Evolutionary conservation across 352 stramenopile species (phyloP).

Genomic region (Phytophthora melonis): DNA sequence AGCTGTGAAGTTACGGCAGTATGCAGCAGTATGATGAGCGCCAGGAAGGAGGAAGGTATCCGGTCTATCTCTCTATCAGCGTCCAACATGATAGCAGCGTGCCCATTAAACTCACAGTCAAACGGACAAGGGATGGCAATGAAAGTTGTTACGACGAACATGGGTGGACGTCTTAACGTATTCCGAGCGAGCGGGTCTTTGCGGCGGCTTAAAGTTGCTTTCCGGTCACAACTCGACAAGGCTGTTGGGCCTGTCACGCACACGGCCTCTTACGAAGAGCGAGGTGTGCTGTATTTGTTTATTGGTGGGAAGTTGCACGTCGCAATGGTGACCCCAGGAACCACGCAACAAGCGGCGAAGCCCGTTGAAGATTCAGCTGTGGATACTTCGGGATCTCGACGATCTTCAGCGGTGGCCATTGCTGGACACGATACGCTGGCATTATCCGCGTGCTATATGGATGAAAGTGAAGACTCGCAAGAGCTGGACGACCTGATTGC

Average conservation of each 20-base stretch:
- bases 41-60: conserved; percentile 31
- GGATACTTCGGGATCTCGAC: conserved; percentile 2
- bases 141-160: conserved; percentile 53
- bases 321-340: conserved; percentile 25
- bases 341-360: conserved; percentile 1
- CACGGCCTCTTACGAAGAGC: conserved; percentile 48
- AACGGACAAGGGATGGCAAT: conserved; percentile 11
- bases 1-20: conserved; percentile 62
- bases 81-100: conserved; percentile 37
- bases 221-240: conserved; percentile 33
- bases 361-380: conserved; percentile 2
- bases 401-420: conserved; percentile 2
- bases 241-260: conserved; percentile 43
- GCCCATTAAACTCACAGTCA: conserved; percentile 6
- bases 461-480: conserved; percentile 33
- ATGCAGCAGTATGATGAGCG: conserved; percentile 61
- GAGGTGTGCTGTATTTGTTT: conserved; percentile 51
- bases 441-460: conserved; percentile 39
- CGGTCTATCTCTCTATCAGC: conserved; percentile 39
- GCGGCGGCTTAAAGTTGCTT: conserved; percentile 44
- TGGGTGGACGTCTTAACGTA: conserved; percentile 49
- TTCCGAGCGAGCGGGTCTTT: conserved; percentile 48
- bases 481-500: conserved; percentile 44
- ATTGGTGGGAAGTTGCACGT: conserved; percentile 44
- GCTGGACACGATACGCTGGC: conserved; percentile 7